Conservation (phyloP, 1,284 basidiomycete genomes). For the Mrakiaceae sp. region DNA sequence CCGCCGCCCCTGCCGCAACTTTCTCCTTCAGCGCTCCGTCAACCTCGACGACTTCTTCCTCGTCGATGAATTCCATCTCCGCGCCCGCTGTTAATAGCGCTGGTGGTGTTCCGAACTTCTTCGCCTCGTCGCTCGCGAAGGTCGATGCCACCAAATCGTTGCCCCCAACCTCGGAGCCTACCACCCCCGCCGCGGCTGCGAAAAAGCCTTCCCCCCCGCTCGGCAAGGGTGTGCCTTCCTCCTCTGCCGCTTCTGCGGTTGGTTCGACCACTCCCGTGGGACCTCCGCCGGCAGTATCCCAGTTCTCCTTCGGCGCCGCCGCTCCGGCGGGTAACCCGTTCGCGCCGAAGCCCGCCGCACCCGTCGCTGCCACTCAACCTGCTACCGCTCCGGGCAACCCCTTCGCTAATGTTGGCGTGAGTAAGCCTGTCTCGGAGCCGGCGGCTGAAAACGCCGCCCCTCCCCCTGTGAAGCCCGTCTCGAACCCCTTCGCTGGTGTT, state of each 20-base stretch:
- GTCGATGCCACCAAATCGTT: constrained; percentile 12
- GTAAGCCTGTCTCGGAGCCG: background rate
- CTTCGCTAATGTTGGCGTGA: background rate
- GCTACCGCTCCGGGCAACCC: constrained; percentile 17
- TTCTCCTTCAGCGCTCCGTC: background rate
- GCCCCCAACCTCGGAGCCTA: constrained; percentile 19
- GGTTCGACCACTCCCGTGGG: constrained; percentile 13
- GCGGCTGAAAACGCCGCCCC: background rate
- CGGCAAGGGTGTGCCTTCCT: constrained; percentile 5
- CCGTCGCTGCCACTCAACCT: constrained; percentile 1
- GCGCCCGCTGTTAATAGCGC: background rate
- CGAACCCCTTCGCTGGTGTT: constrained; percentile 10
- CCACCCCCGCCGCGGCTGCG: constrained; percentile 9
- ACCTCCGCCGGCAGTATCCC: constrained; percentile 15
- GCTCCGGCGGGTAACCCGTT: background rate
- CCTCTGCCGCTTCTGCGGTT: background rate
- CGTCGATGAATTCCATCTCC: background rate
- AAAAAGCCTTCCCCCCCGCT: constrained; percentile 19
- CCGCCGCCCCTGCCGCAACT: constrained; percentile 19
- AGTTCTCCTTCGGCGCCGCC: constrained; percentile 13
- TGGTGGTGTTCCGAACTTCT: constrained; percentile 26
- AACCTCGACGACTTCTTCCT: background rate
- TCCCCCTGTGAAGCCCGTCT: background rate
- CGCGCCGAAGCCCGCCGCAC: background rate
- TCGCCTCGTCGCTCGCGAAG: constrained; percentile 19